phyloP scores from a whole-genome alignment of 805 yeast genomes.

The Kluyveromyces wickerhamii region DNA sequence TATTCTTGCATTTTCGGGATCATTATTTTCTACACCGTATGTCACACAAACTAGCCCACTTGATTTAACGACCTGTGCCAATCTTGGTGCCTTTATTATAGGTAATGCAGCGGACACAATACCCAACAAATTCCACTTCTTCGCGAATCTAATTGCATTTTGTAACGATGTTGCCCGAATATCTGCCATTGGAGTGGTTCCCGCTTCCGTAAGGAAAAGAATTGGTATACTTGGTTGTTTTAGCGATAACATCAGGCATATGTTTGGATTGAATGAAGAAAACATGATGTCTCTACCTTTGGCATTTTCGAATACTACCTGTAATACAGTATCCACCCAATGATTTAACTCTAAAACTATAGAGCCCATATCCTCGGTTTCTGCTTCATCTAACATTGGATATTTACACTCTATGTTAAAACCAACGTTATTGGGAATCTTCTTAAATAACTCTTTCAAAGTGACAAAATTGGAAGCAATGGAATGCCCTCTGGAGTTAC shows the following conservation, averaged over 20 bases:
- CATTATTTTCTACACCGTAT: conserved; percentile 78
- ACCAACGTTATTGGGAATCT: conserved; percentile 76
- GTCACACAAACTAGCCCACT: conserved; percentile 90
- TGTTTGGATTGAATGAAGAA: conserved; percentile 92
- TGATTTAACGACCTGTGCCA: conserved; percentile 84
- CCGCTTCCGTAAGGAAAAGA: conserved; percentile 81
- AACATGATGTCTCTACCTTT: conserved; percentile 80
- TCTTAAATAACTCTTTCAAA: conserved; percentile 70
- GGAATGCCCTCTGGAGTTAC: conserved; percentile 82
- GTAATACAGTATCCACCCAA: conserved; percentile 82
- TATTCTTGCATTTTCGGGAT: conserved; percentile 71
- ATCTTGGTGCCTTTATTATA: conserved; percentile 79
- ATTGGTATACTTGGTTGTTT: conserved; percentile 94
- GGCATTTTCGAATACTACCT: conserved; percentile 69
- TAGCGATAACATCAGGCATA: conserved; percentile 74
- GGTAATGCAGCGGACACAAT: conserved; percentile 86
- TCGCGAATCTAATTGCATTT: conserved; percentile 84
- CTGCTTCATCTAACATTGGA: conserved; percentile 92
- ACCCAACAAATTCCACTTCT: conserved; percentile 85
- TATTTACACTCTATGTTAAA: conserved; percentile 92
- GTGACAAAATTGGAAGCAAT: conserved; percentile 92
- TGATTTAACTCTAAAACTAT: conserved; percentile 73
- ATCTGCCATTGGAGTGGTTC: conserved; percentile 82
- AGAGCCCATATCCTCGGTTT: conserved; percentile 80
- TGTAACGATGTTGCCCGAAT: conserved; percentile 81